Evolutionary conservation across 805 yeast genomes (phyloP).

Genomic region (Yamadazyma sp.): DNA sequence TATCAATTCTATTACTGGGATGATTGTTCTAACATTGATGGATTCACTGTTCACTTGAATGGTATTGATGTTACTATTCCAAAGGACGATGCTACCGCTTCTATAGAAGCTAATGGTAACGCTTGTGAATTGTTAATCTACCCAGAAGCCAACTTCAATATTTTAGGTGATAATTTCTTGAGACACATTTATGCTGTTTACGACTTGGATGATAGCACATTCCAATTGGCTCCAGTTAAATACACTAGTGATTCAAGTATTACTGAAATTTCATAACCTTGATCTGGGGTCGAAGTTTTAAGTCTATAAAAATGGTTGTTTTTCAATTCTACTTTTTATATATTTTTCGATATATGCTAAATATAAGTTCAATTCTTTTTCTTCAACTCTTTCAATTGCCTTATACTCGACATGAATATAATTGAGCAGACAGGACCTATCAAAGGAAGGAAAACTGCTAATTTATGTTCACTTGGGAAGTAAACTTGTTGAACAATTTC

Average conservation of each 20-base stretch:
- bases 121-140: slow-evolving; percentile 1
- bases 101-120: background rate
- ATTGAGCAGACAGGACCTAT: slow-evolving; percentile 83
- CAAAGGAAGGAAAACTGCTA: slow-evolving; percentile 90
- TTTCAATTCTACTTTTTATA: background rate
- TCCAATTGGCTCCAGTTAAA: slow-evolving; percentile 47
- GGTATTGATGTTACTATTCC: slow-evolving; percentile 12
- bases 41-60: slow-evolving; percentile 8
- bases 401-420: slow-evolving; percentile 47
- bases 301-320: background rate
- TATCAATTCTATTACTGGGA: slow-evolving; percentile 6
- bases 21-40: slow-evolving; percentile 1
- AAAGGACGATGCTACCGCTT: slow-evolving; percentile 1
- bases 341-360: background rate
- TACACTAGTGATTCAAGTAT: slow-evolving; percentile 33
- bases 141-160: slow-evolving; percentile 1
- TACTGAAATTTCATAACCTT: slow-evolving; percentile 2
- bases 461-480: slow-evolving; percentile 92
- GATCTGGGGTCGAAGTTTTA: background rate
- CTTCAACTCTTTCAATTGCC: slow-evolving; percentile 18
- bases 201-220: slow-evolving; percentile 53
- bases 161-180: slow-evolving; percentile 63
- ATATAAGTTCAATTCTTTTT: background rate
- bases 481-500: slow-evolving; percentile 94
- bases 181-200: slow-evolving; percentile 62